These are phyloP conservation scores for Ceriops zippeliana DNA, from an alignment of 345 rosid species.

Conservation along the genomic window DNA sequence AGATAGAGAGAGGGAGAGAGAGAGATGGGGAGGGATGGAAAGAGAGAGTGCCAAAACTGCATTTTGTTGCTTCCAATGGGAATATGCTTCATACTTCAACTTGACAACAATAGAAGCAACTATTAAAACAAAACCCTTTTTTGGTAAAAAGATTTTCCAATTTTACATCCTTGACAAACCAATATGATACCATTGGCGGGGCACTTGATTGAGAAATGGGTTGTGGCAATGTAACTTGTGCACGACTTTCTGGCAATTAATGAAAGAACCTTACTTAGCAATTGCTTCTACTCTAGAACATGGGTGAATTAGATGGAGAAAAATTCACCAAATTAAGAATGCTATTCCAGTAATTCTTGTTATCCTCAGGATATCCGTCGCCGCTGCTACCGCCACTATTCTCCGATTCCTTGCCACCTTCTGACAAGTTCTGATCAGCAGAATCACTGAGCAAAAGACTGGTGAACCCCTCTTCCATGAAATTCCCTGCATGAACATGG, in stretches of 20 bases:
- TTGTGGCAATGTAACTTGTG: neutral
- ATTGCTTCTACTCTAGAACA: conserved; percentile 34
- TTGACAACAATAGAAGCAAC: conserved; percentile 2
- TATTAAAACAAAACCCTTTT: neutral
- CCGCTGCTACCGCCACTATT: conserved; percentile 22
- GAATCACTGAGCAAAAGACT: conserved; percentile 61
- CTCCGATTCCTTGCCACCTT: conserved; percentile 46
- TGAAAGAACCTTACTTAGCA: neutral
- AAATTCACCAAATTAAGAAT: conserved; percentile 91
- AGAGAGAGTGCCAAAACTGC: conserved; percentile 3
- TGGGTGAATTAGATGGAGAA: conserved; percentile 72
- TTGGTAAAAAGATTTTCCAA: neutral
- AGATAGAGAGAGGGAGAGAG: neutral
- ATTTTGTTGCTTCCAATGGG: conserved; percentile 10
- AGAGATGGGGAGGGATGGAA: too few species aligned
- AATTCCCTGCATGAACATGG: conserved; percentile 19
- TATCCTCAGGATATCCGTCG: conserved; percentile 66
- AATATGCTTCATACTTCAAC: neutral
- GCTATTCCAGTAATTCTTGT: conserved; percentile 92
- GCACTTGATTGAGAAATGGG: neutral
- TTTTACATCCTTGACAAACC: neutral
- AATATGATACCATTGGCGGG: conserved; percentile 1
- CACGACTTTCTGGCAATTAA: neutral
- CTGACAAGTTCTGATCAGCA: conserved; percentile 39
- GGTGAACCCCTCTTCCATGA: conserved; percentile 74